Base-by-base conservation (phyloP, 208 protist genomes). In the Trypanosoma platydactyli region DNA sequence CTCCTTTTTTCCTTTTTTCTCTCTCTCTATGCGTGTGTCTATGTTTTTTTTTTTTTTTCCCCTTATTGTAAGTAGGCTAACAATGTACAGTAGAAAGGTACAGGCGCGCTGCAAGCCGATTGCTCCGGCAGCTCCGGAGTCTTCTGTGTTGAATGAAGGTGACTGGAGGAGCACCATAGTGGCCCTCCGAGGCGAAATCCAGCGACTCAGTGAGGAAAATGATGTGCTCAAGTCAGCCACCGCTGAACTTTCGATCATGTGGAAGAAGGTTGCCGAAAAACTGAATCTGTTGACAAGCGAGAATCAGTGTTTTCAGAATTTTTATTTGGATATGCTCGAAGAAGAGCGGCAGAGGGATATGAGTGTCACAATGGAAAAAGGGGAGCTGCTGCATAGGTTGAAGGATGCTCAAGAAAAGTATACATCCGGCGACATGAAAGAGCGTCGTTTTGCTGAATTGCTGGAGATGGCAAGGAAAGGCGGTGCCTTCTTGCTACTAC, bases 211-310 rank as follows among this genome's bases (percentile, higher is more conserved):
- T 6, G 59, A 55, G 30, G 68, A 73, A 45, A 67, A 59, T 46
- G 52, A 67, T 13, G 44, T 33, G 18, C 35, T 73, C 3, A 60
- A 53, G 42, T 40, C 57, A 24, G 51, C 60, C 12, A 57, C 24
- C 44, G 20, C 18, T 55, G 44, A 54, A 24, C 25, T 73, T 11
- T 27, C 30, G 9, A 16, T 41, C 24, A 40, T 51, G n/a, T 73
- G 49, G 61, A 25, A 49, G 12, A 51, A 38, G n/a, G 15, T 25
- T 53, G 24, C 49, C 9, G 58, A 71, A 52, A 66, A 64, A 25
- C 35, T 76, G 60, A 35, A 69, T 7, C 16, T 54, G 18, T 30
- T 73, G 27, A 55, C 16, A 24, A 60, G 61, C 13, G 68, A 73
- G 30, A 61, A 63, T 48, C 16, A 42, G n/a, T 56, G n/a, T 22